These are phyloP conservation scores for Exophiala lecanii-corni DNA, from an alignment of 2,329 filamentous ascomycete species.

Conservation along the genomic window DNA sequence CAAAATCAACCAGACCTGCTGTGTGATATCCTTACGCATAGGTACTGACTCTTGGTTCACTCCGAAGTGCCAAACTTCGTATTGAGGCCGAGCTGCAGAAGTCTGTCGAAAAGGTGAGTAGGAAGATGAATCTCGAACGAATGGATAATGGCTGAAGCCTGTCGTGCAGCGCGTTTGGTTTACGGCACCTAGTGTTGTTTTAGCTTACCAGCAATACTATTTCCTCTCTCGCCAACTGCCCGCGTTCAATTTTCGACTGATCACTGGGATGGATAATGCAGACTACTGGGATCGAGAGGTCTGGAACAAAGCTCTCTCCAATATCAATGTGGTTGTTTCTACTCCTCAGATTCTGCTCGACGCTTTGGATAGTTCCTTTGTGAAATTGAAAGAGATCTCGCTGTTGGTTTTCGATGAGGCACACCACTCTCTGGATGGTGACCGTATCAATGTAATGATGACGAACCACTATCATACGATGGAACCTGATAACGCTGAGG, in stretches of 20 bases:
- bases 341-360: constrained; percentile 72
- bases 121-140: neutral
- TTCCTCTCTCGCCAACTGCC: constrained; percentile 59
- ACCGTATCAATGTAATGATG: constrained; percentile 69
- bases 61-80: constrained; percentile 60
- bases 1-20: neutral
- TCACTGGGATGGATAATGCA: constrained; percentile 65
- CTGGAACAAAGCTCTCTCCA: constrained; percentile 64
- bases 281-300: constrained; percentile 66
- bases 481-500: constrained; percentile 32
- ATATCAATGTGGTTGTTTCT: constrained; percentile 68
- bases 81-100: constrained; percentile 62
- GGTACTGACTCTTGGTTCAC: neutral
- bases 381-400: constrained; percentile 58
- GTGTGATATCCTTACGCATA: neutral
- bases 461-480: constrained; percentile 60
- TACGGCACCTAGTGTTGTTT: constrained; percentile 62
- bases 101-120: constrained; percentile 49
- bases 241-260: constrained; percentile 52
- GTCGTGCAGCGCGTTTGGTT: constrained; percentile 60
- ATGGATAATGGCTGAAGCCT: neutral
- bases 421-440: constrained; percentile 65
- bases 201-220: constrained; percentile 62
- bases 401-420: constrained; percentile 83
- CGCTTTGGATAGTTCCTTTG: constrained; percentile 69